Base-by-base conservation (phyloP, 2,329 filamentous ascomycete genomes). In the Diaporthe vaccinii region DNA sequence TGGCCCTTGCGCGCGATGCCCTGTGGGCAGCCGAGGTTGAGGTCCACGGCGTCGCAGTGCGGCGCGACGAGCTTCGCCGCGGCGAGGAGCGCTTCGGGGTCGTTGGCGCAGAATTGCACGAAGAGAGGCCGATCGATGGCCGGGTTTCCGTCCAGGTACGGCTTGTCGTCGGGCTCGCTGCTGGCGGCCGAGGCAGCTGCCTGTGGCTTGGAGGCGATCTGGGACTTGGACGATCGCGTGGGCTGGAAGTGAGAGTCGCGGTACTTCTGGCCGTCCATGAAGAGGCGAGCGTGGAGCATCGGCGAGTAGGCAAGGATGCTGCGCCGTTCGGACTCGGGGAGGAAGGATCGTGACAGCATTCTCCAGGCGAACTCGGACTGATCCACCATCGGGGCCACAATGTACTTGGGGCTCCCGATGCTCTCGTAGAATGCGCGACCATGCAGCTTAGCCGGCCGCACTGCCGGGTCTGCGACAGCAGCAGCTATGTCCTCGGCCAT, bases 281-380 rank as follows among this genome's bases (percentile, higher is more conserved):
- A 99, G 78, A 98, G 89, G 73, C 96, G 94, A 4, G 97, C 95
- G 83, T 99, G 97, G 77, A 98, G 90, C 97, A 99, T 99, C 67
- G 97, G 97, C 1, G 95, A 95, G 83, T 99, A 99, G 67, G 95
- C 94, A 59, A 98, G 90, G 46, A 98, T 86, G 31, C 88, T 89
- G 73, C 89, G 87, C 61, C 91, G 89, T 72, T 92, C 87, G 67
- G 91, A 87, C 8, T 92, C 85, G 1, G 94, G 89, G 80, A 98
- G 91, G 85, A 98, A 98, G 9, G 96, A 98, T 79, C 97, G 93
- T n/a, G 94, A 94, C 78, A 99, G 92, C 89, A 98, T 93, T 80
- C 97, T 94, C 97, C 97, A 99, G 80, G 96, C 97, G 87, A 98
- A 98, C 87, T 99, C 97, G 44, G 95, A 98, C 84, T 98, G 95